phyloP scores from a whole-genome alignment of 768 basidiomycete genomes.

The Naganishia onofrii region DNA sequence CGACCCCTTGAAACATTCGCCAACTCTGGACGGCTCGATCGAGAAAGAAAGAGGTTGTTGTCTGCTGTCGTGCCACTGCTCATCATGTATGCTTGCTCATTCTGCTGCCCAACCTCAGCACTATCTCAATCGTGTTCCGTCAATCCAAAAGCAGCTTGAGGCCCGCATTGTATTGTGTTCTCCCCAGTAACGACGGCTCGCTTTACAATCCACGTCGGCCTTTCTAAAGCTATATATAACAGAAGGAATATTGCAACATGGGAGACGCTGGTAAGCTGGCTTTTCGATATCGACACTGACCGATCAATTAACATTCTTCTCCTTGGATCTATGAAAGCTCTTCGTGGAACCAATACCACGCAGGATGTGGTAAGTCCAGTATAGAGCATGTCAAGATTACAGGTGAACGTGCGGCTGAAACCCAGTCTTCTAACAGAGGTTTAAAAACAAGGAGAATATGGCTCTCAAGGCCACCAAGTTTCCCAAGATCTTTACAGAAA shows the following conservation, averaged over 20 bases:
- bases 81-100: too few species aligned
- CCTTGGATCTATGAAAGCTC: conserved; percentile 29
- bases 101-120: too few species aligned
- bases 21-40: too few species aligned
- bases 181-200: too few species aligned
- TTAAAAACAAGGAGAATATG: conserved; percentile 91
- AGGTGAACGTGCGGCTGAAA: neutral
- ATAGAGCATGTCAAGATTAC: neutral
- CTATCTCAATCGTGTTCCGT: too few species aligned
- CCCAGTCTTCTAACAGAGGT: conserved; percentile 56
- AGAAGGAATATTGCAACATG: conserved; percentile 29
- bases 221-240: too few species aligned
- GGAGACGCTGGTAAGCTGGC: conserved; percentile 36
- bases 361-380: conserved; percentile 44
- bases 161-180: too few species aligned
- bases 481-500: conserved; percentile 81
- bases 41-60: too few species aligned
- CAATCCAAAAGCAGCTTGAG: too few species aligned
- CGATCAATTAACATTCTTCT: neutral
- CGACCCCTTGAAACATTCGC: too few species aligned
- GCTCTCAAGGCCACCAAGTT: conserved; percentile 87
- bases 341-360: conserved; percentile 44
- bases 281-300: neutral
- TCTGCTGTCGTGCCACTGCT: too few species aligned
- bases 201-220: too few species aligned